Conservation (phyloP, 495 filamentous ascomycete genomes). For the Hypoxylon fragiforme region DNA sequence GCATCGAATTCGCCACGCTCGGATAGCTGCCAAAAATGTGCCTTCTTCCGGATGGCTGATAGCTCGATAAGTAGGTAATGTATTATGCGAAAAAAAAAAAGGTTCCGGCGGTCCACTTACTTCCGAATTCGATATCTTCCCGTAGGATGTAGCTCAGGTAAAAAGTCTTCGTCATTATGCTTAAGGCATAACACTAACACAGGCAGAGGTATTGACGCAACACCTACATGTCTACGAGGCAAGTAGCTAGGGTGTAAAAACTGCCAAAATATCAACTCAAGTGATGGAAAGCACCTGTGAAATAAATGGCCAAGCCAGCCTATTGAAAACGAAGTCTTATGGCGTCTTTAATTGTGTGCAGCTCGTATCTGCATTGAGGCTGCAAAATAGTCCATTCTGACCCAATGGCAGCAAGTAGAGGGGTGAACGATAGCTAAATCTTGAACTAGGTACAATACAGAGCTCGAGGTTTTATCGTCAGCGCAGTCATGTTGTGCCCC, state of each 20-base stretch:
- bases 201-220: too few species aligned
- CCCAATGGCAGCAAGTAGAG: slow-evolving; percentile 4
- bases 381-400: background rate
- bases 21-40: slow-evolving; percentile 12
- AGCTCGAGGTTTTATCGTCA: slow-evolving; percentile 2
- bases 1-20: slow-evolving; percentile 17
- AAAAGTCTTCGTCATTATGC: too few species aligned
- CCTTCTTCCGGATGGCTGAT: slow-evolving; percentile 19
- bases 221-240: too few species aligned
- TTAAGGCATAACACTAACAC: too few species aligned
- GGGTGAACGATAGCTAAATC: slow-evolving; percentile 3
- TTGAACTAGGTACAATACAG: background rate
- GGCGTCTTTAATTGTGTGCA: too few species aligned
- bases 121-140: slow-evolving; percentile 22
- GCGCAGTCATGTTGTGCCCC: too few species aligned
- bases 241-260: too few species aligned
- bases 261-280: slow-evolving; percentile 5
- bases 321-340: slow-evolving; percentile 1
- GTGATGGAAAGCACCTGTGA: background rate
- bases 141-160: slow-evolving; percentile 2
- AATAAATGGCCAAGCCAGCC: background rate
- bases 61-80: too few species aligned
- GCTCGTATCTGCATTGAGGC: slow-evolving; percentile 25
- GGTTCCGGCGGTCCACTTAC: slow-evolving; percentile 11
- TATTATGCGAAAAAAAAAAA: slow-evolving; percentile 23